A percentile compares a stretch with the other conserved stretches of the same genome.
These are phyloP conservation scores for Carex parvula DNA, from an alignment of 176 grass and related monocot species.

Conservation along the genomic window DNA sequence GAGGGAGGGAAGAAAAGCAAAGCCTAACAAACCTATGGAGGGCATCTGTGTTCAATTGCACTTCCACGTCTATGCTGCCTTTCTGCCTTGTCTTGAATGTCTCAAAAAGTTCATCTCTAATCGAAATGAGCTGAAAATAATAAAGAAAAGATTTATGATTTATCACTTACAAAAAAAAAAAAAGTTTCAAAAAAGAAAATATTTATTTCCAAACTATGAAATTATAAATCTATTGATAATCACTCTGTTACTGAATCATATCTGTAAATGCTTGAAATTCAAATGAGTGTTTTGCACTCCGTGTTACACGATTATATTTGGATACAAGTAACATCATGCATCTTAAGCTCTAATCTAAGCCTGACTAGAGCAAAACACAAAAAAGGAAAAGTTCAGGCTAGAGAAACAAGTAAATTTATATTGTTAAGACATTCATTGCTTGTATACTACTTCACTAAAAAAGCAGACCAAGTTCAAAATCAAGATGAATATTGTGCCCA, in stretches of 20 bases:
- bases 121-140: slow-evolving; percentile 68
- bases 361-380: neutral
- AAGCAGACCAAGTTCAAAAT: neutral
- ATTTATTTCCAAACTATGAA: neutral
- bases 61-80: slow-evolving; percentile 73
- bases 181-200: neutral
- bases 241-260: neutral
- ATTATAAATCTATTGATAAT: neutral
- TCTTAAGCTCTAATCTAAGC: neutral
- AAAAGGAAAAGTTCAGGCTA: neutral
- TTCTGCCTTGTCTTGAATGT: slow-evolving; percentile 90
- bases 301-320: neutral
- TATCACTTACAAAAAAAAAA: neutral
- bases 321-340: neutral
- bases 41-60: slow-evolving; percentile 73
- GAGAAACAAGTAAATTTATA: neutral
- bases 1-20: neutral
- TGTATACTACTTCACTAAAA: neutral
- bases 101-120: slow-evolving; percentile 93
- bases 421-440: neutral
- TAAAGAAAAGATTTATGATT: neutral
- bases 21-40: slow-evolving; percentile 55
- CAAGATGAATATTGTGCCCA: slow-evolving; percentile 1
- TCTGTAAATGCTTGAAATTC: neutral
- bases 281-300: neutral